phyloP scores from a whole-genome alignment of 805 yeast species.

The Saccharomycodes ludwigii region DNA sequence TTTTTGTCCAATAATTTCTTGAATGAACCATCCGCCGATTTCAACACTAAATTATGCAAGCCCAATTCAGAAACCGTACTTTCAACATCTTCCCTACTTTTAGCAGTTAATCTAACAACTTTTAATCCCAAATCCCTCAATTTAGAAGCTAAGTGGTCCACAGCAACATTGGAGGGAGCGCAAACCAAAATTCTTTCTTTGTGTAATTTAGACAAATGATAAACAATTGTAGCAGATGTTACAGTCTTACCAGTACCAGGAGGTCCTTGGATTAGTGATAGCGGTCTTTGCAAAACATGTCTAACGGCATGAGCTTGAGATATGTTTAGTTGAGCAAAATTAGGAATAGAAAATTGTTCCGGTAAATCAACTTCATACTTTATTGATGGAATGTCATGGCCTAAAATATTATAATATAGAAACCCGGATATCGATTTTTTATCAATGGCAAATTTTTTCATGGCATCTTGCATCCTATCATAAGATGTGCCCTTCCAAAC shows the following conservation, averaged over 20 bases:
- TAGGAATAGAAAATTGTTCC: slow-evolving; percentile 45
- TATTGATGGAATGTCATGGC: slow-evolving; percentile 59
- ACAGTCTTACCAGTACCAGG: slow-evolving; percentile 99
- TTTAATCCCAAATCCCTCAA: slow-evolving; percentile 57
- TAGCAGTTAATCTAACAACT: slow-evolving; percentile 69
- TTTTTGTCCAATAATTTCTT: slow-evolving; percentile 45
- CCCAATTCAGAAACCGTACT: slow-evolving; percentile 45
- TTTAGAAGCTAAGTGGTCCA: slow-evolving; percentile 76
- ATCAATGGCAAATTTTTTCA: slow-evolving; percentile 57
- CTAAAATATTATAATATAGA: slow-evolving; percentile 66
- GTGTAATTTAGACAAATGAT: slow-evolving; percentile 54
- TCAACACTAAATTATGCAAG: slow-evolving; percentile 39
- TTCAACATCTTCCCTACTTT: slow-evolving; percentile 70
- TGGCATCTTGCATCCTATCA: slow-evolving; percentile 72
- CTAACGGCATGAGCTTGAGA: slow-evolving; percentile 75
- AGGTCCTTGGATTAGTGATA: slow-evolving; percentile 93
- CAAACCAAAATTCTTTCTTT: slow-evolving; percentile 67
- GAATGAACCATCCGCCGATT: slow-evolving; percentile 40
- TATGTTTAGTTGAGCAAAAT: slow-evolving; percentile 56
- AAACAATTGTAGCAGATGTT: slow-evolving; percentile 79
- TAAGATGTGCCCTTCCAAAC: slow-evolving; percentile 83
- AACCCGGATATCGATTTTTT: slow-evolving; percentile 59
- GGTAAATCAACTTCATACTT: slow-evolving; percentile 56
- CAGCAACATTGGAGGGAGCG: slow-evolving; percentile 94
- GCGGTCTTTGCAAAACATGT: slow-evolving; percentile 54